Base-by-base conservation (phyloP, 2,329 filamentous ascomycete genomes). In the Ploettnerulaceae sp. region DNA sequence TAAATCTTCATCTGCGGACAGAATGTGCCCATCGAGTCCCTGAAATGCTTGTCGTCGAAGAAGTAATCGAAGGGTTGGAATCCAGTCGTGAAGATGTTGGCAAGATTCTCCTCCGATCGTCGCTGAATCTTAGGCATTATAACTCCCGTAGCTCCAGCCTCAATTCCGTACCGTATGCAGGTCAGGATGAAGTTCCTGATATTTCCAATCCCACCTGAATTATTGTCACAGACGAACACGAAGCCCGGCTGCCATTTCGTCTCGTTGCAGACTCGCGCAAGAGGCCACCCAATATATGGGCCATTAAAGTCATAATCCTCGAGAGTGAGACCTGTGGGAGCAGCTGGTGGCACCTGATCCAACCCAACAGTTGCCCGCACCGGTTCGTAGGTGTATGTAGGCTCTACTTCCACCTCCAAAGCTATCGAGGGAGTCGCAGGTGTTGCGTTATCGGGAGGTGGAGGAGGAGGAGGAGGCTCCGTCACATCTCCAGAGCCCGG, bases 181-280 rank as follows among this genome's bases (percentile, higher is more conserved):
- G 71, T 74, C 43, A 74, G 64, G 34, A 74, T 71, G 56, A 71
- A 74, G 55, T 72, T 74, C 43, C 72, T 64, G 26, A 74, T 73
- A 48, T 74, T 75, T 15, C 72, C 71, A 37, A 74, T 69, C 20
- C 72, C 72, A 2, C 72, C 72, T 3, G 70, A 70, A 55, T 74
- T 75, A 58, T 74, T 73, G 57, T 72, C 71, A 62, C 72, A 75
- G 15, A 71, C 59, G 46, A 69, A 74, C 8, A 72, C 62, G 20
- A 74, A 53, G 1, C 70, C 70, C 0, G 68, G 64, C 0, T 64
- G 63, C 65, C 66, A 71, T 1, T 47, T 56, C 1, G 69, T 63
- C 51, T 74, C 71, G 17, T 66, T 61, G 60, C 72, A 74, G 5
- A 69, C 63, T 5, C 71, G 59, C 28, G 64, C 62, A 37, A 74